Percentiles rank a stretch among this genome's conserved stretches.
Evolutionary conservation across 768 basidiomycete species (phyloP).

Genomic region (Tylopilus rubrobrunneus): DNA sequence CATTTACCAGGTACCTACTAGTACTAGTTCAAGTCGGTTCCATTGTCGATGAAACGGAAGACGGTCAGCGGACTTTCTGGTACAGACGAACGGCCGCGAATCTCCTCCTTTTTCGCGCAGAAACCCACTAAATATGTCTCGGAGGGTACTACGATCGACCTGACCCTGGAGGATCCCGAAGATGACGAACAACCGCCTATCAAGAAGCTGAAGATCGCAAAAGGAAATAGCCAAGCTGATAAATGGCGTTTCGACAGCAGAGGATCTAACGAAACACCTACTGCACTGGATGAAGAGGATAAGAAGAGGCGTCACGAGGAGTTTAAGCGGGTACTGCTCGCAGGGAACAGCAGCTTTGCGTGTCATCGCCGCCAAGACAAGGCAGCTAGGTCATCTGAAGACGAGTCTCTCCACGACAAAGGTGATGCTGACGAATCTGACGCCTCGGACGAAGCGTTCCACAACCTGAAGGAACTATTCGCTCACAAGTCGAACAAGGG

Average conservation of each 20-base stretch:
- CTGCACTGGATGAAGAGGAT: slow-evolving; percentile 36
- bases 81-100: slow-evolving; percentile 31
- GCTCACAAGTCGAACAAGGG: slow-evolving; percentile 32
- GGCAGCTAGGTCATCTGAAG: slow-evolving; percentile 17
- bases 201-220: slow-evolving; percentile 28
- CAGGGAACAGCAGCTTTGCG: slow-evolving; percentile 40
- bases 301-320: slow-evolving; percentile 43
- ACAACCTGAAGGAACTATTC: slow-evolving; percentile 46
- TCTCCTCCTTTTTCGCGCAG: slow-evolving; percentile 41
- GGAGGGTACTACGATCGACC: slow-evolving; percentile 42
- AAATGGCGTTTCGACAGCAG: slow-evolving; percentile 43
- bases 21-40: no score
- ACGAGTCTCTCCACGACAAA: slow-evolving; percentile 23
- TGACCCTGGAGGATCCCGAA: slow-evolving; percentile 44
- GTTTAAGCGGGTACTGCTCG: slow-evolving; percentile 52
- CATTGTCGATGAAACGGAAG: slow-evolving; percentile 20
- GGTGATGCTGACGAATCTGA: slow-evolving; percentile 31
- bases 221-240: slow-evolving; percentile 25
- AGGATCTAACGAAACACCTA: neutral
- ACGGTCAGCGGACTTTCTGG: neutral
- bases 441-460: slow-evolving; percentile 46
- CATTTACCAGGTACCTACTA: no score
- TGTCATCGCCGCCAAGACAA: slow-evolving; percentile 10
- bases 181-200: slow-evolving; percentile 22
- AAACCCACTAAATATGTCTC: slow-evolving; percentile 17